Evolutionary conservation across 257 asterid genomes (phyloP), one percentile per base, ranked within the genome.

Genomic region (Jacaranda mimosifolia): DNA sequence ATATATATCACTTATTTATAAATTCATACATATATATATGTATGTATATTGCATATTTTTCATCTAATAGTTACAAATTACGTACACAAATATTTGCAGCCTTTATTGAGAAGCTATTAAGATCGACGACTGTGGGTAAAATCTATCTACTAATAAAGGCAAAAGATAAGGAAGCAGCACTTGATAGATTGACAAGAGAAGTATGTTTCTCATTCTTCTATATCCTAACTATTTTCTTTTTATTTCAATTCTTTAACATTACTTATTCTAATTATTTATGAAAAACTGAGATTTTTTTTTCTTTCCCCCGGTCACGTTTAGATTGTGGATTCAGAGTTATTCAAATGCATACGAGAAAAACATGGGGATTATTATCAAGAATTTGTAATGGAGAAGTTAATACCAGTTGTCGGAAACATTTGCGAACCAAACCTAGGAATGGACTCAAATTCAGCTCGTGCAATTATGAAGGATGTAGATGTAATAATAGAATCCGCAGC

Each of bases 401-500:
- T 88, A 35, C 86, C 89, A 9, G 56, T 88, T 17, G 81, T 79
- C 19, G 92, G 92, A 6, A 81, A 88, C 69, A 81, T 86, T 11
- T 74, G 83, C 18, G 87, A 83, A 68, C 76, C 86, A 19, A 88
- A 88, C n/a, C 77, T 88, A 14, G 92, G 92, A 55, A 76, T 88
- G 83, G 89, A 88, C 39, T 5, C 72, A 21, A 15, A 69, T 52
- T 74, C 69, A 49, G 55, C 75, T 38, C 68, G 73, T 7, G 17
- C 52, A 12, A 64, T 88, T 38, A 78, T 76, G 56, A 68, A 81
- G 12, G 83, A 86, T 9, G 85, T 83, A 4, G 89, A 88, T 46
- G 80, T 88, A 4, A 86, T 88, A 3, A 36, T 88, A 3, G 70
- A 76, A 35, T 86, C 91, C 17, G 92, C 92, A 14, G 91, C 91